These are phyloP conservation scores for Cryptococcus deneoformans DNA, from an alignment of 1,284 basidiomycete genomes.

Conservation along the genomic window DNA sequence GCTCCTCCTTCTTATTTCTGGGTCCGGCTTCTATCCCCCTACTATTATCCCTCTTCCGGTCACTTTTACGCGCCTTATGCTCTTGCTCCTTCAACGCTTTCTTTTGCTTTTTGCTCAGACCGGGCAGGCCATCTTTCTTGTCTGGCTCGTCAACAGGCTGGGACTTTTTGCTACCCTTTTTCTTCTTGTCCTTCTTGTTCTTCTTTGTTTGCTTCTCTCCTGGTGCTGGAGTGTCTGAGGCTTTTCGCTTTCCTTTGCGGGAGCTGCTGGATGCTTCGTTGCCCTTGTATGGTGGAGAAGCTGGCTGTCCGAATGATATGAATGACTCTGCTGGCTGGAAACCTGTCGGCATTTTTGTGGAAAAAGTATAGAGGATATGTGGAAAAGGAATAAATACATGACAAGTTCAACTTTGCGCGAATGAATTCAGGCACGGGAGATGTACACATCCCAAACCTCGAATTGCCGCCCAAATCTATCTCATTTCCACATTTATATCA, in stretches of 20 bases:
- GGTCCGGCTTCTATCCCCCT: slow-evolving; percentile 48
- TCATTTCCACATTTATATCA: too few species aligned
- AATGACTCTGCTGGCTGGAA: slow-evolving; percentile 1
- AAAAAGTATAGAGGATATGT: not conserved
- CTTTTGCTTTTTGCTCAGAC: slow-evolving; percentile 27
- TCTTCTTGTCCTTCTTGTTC: slow-evolving; percentile 15
- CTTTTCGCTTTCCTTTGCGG: slow-evolving; percentile 15
- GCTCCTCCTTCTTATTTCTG: slow-evolving; percentile 60
- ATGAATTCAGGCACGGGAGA: too few species aligned
- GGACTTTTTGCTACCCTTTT: slow-evolving; percentile 13
- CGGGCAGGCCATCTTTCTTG: not conserved
- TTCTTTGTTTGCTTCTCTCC: slow-evolving; percentile 14
- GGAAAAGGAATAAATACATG: not conserved
- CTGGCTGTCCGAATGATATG: slow-evolving; percentile 55
- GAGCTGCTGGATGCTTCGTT: slow-evolving; percentile 4
- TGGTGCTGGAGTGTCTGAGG: not conserved
- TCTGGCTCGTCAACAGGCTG: not conserved
- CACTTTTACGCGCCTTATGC: slow-evolving; percentile 4
- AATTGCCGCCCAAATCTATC: too few species aligned
- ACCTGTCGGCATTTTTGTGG: not conserved
- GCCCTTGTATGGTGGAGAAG: slow-evolving; percentile 4
- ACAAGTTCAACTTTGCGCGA: not conserved
- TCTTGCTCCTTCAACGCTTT: slow-evolving; percentile 28
- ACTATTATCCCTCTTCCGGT: slow-evolving; percentile 27
- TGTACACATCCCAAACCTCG: too few species aligned